A percentile compares a stretch with the other conserved stretches of the same genome.
Evolutionary conservation across 306 rosid species (phyloP).

Genomic region (Casuarina glauca): DNA sequence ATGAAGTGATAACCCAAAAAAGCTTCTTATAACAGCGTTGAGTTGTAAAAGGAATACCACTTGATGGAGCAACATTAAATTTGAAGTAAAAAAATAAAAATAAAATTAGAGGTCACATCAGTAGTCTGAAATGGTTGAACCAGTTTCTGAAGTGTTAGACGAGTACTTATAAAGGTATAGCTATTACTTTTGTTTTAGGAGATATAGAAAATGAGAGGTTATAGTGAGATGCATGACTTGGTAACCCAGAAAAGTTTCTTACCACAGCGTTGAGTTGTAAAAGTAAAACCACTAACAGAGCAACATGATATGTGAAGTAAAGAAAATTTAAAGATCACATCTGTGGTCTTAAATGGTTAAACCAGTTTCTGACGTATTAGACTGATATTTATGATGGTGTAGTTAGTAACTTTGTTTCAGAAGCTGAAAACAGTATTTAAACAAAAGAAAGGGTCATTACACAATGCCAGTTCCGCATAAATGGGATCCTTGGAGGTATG

Average conservation of each 20-base stretch:
- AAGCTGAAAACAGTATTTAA: background rate
- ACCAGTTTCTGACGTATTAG: background rate
- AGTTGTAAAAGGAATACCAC: background rate
- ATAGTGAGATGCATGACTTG: background rate
- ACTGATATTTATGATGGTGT: background rate
- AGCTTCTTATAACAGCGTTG: background rate
- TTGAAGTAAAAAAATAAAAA: background rate
- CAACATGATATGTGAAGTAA: slow-evolving; percentile 6
- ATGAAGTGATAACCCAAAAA: background rate
- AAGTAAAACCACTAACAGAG: slow-evolving; percentile 8
- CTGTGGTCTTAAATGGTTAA: background rate
- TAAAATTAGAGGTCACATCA: background rate
- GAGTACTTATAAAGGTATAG: background rate
- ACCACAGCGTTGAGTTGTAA: background rate
- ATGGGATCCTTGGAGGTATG: background rate
- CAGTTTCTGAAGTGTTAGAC: background rate
- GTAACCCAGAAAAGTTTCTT: background rate
- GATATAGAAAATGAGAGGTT: background rate
- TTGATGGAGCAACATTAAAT: slow-evolving; percentile 15
- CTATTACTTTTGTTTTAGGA: background rate
- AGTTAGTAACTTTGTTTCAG: background rate
- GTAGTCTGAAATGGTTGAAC: background rate
- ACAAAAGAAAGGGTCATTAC: background rate
- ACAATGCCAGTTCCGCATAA: background rate
- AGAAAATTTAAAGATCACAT: background rate